Conservation (phyloP, 345 rosid genomes). For the Erysimum cheiranthoides region DNA sequence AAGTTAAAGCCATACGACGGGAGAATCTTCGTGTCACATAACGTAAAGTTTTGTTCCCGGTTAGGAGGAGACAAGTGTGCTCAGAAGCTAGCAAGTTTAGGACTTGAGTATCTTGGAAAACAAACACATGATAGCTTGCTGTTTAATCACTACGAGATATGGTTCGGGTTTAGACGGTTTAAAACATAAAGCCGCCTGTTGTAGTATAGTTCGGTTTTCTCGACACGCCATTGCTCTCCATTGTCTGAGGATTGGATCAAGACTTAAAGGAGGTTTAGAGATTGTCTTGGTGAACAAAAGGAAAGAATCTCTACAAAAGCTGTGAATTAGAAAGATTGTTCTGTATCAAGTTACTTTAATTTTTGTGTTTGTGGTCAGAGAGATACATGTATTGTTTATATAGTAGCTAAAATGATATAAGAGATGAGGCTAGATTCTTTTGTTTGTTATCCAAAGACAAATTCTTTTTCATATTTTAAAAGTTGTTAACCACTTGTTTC, state of each 20-base stretch:
- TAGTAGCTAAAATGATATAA: slow-evolving; percentile 14
- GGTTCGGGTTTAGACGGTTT: slow-evolving; percentile 81
- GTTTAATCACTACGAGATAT: slow-evolving; percentile 93
- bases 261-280: slow-evolving; percentile 1
- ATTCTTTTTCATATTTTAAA: neutral
- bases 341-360: slow-evolving; percentile 20
- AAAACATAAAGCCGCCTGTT: slow-evolving; percentile 48
- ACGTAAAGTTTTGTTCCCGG: slow-evolving; percentile 87
- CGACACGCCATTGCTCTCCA: slow-evolving; percentile 23
- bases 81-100: slow-evolving; percentile 70
- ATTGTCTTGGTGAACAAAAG: slow-evolving; percentile 18
- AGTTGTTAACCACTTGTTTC: slow-evolving; percentile 12
- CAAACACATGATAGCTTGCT: slow-evolving; percentile 87
- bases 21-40: slow-evolving; percentile 90
- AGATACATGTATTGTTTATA: slow-evolving; percentile 29
- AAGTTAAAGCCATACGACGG: slow-evolving; percentile 83
- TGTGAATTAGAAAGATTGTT: slow-evolving; percentile 28
- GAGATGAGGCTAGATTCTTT: slow-evolving; percentile 23
- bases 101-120: slow-evolving; percentile 78
- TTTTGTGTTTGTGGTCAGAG: slow-evolving; percentile 14
- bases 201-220: slow-evolving; percentile 10
- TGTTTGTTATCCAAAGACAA: slow-evolving; percentile 29
- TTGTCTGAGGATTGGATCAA: slow-evolving; percentile 10
- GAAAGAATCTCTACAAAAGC: neutral
- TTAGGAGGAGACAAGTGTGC: slow-evolving; percentile 81